phyloP scores from a whole-genome alignment of 352 stramenopile species.

The Pythium scleroteichum region DNA sequence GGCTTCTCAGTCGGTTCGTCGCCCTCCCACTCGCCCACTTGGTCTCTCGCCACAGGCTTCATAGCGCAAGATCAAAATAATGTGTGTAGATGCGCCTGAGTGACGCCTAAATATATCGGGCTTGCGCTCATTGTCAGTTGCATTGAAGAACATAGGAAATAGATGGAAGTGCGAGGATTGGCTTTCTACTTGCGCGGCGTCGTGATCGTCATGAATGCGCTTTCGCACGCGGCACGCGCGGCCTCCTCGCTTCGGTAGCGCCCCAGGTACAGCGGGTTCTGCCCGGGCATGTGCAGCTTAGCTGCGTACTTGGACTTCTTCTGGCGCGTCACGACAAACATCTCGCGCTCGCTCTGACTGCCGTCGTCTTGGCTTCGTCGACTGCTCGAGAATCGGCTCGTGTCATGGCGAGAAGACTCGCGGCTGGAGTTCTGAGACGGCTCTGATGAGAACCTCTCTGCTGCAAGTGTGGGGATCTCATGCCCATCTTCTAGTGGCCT shows the following conservation, averaged over 20 bases:
- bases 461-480: slow-evolving; percentile 10
- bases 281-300: slow-evolving; percentile 54
- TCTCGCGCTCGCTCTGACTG: slow-evolving; percentile 25
- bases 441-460: not conserved
- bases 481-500: slow-evolving; percentile 18
- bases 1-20: too few species aligned
- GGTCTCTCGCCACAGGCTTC: too few species aligned
- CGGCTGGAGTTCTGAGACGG: slow-evolving; percentile 16
- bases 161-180: too few species aligned
- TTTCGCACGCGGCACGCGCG: slow-evolving; percentile 59
- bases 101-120: too few species aligned
- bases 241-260: slow-evolving; percentile 67
- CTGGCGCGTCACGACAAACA: slow-evolving; percentile 58
- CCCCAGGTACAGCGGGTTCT: slow-evolving; percentile 71
- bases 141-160: too few species aligned
- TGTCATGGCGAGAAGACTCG: slow-evolving; percentile 8
- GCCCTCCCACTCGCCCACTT: too few species aligned
- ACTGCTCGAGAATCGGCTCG: slow-evolving; percentile 16
- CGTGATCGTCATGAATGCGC: slow-evolving; percentile 50
- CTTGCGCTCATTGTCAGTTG: not conserved
- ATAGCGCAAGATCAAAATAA: too few species aligned
- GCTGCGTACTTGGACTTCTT: slow-evolving; percentile 66
- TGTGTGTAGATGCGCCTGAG: too few species aligned
- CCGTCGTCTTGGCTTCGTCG: slow-evolving; percentile 18
- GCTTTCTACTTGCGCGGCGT: slow-evolving; percentile 50